A percentile compares a stretch with the other conserved stretches of the same genome.
Evolutionary conservation across 495 filamentous ascomycete species (phyloP).

Genomic region (Hyaloscypha finlandica): DNA sequence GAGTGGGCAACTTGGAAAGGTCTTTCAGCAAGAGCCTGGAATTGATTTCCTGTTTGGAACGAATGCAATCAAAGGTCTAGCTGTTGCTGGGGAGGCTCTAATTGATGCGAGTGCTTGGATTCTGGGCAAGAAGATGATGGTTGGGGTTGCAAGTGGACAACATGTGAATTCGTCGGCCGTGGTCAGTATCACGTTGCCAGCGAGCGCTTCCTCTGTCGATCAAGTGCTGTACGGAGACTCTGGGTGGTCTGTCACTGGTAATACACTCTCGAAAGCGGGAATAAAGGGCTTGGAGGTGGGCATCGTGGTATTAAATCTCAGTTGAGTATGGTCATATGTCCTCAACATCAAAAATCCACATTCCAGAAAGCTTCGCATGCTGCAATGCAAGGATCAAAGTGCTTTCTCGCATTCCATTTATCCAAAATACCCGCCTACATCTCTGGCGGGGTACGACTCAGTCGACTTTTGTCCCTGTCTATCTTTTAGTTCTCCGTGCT

Average conservation of each 20-base stretch:
- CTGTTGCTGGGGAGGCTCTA: conserved; percentile 19
- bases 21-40: conserved; percentile 38
- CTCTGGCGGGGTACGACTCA: no score
- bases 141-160: conserved; percentile 45
- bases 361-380: no score
- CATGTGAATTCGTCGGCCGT: conserved; percentile 8
- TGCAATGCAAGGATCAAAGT: no score
- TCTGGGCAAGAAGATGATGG: conserved; percentile 38
- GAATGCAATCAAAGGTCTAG: conserved; percentile 33
- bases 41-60: conserved; percentile 47
- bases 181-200: conserved; percentile 23
- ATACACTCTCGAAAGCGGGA: conserved; percentile 25
- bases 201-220: not conserved
- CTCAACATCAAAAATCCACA: no score
- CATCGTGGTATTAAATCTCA: conserved; percentile 21
- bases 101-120: conserved; percentile 51
- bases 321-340: not conserved
- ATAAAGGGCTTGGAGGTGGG: conserved; percentile 26
- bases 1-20: conserved; percentile 47
- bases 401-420: no score
- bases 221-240: conserved; percentile 23
- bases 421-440: no score
- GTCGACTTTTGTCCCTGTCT: no score
- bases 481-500: no score
- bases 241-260: conserved; percentile 22